phyloP scores from a whole-genome alignment of 2,329 filamentous ascomycete species.

The Purpureocillium takamizusanense region DNA sequence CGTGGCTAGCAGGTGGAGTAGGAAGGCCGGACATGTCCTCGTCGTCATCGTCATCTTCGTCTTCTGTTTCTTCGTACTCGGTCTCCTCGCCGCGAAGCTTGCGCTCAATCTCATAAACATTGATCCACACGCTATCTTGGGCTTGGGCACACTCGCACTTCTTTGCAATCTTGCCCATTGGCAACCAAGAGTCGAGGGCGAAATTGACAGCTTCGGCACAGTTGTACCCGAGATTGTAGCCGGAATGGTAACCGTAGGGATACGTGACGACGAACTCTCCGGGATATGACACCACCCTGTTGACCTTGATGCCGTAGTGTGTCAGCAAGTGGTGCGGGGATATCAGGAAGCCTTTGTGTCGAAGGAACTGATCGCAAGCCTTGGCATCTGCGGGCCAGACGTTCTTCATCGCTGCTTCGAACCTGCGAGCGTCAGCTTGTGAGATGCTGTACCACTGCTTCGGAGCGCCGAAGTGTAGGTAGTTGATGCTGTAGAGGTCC shows the following conservation, averaged over 20 bases:
- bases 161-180: conserved; percentile 91
- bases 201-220: conserved; percentile 99
- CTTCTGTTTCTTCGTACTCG: conserved; percentile 66
- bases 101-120: conserved; percentile 91
- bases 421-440: conserved; percentile 84
- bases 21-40: conserved; percentile 60
- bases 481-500: conserved; percentile 99
- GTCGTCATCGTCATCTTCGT: conserved; percentile 56
- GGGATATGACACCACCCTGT: conserved; percentile 89
- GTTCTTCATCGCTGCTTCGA: conserved; percentile 90
- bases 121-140: conserved; percentile 96
- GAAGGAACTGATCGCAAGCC: conserved; percentile 88
- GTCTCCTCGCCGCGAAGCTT: conserved; percentile 85
- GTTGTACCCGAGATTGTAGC: conserved; percentile 96
- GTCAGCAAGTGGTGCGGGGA: conserved; percentile 81
- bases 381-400: conserved; percentile 95
- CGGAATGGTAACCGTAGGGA: conserved; percentile 96
- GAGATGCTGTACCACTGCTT: conserved; percentile 99
- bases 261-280: conserved; percentile 98
- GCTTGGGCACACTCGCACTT: conserved; percentile 94
- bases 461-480: conserved; percentile 94
- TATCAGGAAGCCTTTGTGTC: conserved; percentile 95
- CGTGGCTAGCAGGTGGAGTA: conserved; percentile 68
- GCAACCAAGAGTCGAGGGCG: conserved; percentile 87
- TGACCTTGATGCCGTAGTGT: conserved; percentile 91